Conservation (phyloP, 306 rosid genomes). For the Vachellia pachyceras region DNA sequence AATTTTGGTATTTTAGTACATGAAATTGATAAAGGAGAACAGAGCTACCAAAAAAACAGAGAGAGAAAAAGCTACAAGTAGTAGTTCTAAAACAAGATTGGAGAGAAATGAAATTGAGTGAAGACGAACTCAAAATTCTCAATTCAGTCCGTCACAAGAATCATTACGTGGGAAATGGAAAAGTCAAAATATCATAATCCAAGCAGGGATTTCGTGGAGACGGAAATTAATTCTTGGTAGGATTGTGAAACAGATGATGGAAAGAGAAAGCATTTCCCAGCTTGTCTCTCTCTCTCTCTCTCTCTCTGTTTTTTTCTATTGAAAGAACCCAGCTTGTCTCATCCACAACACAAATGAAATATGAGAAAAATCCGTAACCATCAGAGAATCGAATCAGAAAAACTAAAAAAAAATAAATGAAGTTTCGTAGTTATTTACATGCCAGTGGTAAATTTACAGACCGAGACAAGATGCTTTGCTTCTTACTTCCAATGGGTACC, state of each 20-base stretch:
- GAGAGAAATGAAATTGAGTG: slow-evolving; percentile 4
- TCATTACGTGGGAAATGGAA: too few species aligned
- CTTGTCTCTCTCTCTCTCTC: too few species aligned
- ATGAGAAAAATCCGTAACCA: neutral
- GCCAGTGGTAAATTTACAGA: neutral
- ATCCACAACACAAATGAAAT: slow-evolving; percentile 16
- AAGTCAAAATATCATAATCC: neutral
- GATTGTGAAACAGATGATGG: neutral
- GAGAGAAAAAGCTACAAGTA: neutral
- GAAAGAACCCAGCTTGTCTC: neutral
- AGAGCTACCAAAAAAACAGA: neutral
- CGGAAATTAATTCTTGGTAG: neutral
- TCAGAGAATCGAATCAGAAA: neutral
- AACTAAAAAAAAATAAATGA: neutral
- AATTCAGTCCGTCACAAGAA: slow-evolving; percentile 13
- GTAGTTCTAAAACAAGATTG: neutral
- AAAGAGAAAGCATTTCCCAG: neutral
- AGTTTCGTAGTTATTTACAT: neutral
- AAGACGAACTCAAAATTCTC: slow-evolving; percentile 28
- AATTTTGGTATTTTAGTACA: slow-evolving; percentile 15
- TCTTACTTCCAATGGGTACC: slow-evolving; percentile 11
- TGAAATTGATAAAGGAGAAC: slow-evolving; percentile 2
- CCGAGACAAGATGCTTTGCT: slow-evolving; percentile 49
- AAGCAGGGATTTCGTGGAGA: neutral
- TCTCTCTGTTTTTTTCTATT: too few species aligned